phyloP scores from a whole-genome alignment of 768 basidiomycete genomes.

The Lactarius hatsudake region DNA sequence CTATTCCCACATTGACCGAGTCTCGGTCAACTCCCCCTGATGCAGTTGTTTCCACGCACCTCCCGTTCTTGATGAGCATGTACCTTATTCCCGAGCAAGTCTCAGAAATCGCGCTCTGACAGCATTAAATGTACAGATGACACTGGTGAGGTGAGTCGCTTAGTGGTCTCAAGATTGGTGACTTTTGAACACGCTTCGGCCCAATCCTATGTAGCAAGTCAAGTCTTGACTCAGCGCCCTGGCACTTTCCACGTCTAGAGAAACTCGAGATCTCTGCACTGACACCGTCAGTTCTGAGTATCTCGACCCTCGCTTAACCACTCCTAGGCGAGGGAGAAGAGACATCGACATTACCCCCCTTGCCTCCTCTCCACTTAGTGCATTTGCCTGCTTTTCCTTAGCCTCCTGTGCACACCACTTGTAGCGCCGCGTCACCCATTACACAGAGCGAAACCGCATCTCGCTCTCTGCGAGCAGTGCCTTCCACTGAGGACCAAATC shows the following conservation, averaged over 20 bases:
- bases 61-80: constrained; percentile 30
- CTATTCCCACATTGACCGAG: constrained; percentile 39
- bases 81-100: constrained; percentile 14
- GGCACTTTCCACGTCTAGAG: constrained; percentile 15
- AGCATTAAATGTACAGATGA: constrained; percentile 15
- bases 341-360: constrained; percentile 28
- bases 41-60: constrained; percentile 61
- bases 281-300: constrained; percentile 17
- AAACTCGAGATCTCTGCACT: constrained; percentile 22
- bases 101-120: constrained; percentile 14
- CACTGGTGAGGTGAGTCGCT: constrained; percentile 18
- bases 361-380: constrained; percentile 49
- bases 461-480: constrained; percentile 63
- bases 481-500: constrained; percentile 66
- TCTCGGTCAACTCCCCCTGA: constrained; percentile 62
- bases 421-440: constrained; percentile 56
- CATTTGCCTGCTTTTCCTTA: constrained; percentile 62
- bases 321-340: constrained; percentile 20
- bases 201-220: background rate
- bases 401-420: constrained; percentile 56
- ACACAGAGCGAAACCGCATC: constrained; percentile 54
- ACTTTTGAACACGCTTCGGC: background rate
- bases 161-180: constrained; percentile 1
- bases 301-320: background rate
- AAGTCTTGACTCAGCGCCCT: constrained; percentile 6